A percentile compares a stretch with the other conserved stretches of the same genome.
Conservation (phyloP, 208 protist species). For the Trypanosoma avium region DNA sequence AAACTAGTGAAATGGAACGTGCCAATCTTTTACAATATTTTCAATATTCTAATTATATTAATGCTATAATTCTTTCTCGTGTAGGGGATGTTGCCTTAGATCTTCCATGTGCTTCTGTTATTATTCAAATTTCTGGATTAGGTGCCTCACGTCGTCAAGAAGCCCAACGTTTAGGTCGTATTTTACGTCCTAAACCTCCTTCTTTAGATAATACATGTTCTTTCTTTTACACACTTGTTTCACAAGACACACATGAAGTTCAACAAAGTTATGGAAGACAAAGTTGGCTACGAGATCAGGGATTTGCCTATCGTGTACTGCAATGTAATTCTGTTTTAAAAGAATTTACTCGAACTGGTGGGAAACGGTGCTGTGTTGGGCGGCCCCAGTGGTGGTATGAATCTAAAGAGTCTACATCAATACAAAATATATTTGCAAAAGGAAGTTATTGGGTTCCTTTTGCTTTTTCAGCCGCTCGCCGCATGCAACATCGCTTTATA, state of each 20-base stretch:
- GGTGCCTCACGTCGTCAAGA: constrained; percentile 96
- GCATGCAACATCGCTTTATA: constrained; percentile 61
- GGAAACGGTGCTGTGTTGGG: constrained; percentile 73
- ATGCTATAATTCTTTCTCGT: constrained; percentile 97
- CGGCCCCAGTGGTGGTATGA: constrained; percentile 87
- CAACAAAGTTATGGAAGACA: constrained; percentile 96
- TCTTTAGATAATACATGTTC: constrained; percentile 94
- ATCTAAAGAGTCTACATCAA: background rate
- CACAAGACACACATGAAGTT: constrained; percentile 97
- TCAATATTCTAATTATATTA: constrained; percentile 70
- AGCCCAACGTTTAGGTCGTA: constrained; percentile 97
- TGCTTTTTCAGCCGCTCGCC: constrained; percentile 36
- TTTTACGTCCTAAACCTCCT: constrained; percentile 93
- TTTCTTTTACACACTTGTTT: constrained; percentile 99
- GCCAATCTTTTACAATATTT: constrained; percentile 85
- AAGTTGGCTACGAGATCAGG: constrained; percentile 98
- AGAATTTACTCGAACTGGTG: constrained; percentile 31
- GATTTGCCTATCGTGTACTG: constrained; percentile 89
- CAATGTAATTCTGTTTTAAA: constrained; percentile 51
- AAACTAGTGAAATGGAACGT: constrained; percentile 82
- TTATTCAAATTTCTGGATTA: constrained; percentile 98
- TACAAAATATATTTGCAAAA: constrained; percentile 5
- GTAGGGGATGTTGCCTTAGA: constrained; percentile 98
- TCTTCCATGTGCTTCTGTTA: constrained; percentile 98
- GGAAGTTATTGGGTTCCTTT: constrained; percentile 61